These are phyloP conservation scores for Tulasnella sp. DNA, from an alignment of 768 basidiomycete species.

Conservation along the genomic window DNA sequence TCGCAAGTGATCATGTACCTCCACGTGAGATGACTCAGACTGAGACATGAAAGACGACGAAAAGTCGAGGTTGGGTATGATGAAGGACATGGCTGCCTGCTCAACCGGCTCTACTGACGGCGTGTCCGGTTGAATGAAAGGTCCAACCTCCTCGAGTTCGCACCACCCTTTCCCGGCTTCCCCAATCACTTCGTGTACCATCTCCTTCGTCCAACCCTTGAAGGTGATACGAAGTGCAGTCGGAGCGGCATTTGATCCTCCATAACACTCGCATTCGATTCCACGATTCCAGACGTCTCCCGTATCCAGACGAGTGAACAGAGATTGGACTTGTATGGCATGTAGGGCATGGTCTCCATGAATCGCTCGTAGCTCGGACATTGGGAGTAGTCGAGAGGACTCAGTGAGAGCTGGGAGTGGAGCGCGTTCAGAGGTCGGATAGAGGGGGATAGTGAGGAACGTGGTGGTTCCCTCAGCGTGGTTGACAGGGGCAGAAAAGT, in stretches of 20 bases:
- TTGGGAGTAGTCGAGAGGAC: constrained; percentile 38
- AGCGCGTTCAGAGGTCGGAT: constrained; percentile 20
- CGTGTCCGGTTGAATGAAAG: constrained; percentile 22
- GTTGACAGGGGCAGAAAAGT: constrained; percentile 39
- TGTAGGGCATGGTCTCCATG: constrained; percentile 48
- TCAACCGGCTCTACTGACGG: constrained; percentile 26
- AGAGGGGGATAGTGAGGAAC: constrained; percentile 62
- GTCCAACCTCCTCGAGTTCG: constrained; percentile 45
- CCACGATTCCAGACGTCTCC: constrained; percentile 57
- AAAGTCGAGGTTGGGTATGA: constrained; percentile 69
- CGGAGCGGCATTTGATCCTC: constrained; percentile 45
- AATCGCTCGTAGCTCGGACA: constrained; percentile 40
- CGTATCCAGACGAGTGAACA: constrained; percentile 62
- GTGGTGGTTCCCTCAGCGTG: constrained; percentile 41
- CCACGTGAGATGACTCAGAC: constrained; percentile 14
- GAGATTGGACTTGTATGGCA: constrained; percentile 49
- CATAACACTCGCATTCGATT: constrained; percentile 52
- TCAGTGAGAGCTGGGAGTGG: not conserved
- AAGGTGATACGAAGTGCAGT: constrained; percentile 57
- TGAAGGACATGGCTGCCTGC: constrained; percentile 56
- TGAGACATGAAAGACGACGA: constrained; percentile 39
- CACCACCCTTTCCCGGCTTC: constrained; percentile 70
- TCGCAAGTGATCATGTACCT: not conserved
- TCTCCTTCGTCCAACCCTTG: constrained; percentile 56
- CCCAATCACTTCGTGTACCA: constrained; percentile 58